These are phyloP conservation scores for Nadsonia fulvescens DNA, from an alignment of 805 yeast genomes.

Conservation along the genomic window DNA sequence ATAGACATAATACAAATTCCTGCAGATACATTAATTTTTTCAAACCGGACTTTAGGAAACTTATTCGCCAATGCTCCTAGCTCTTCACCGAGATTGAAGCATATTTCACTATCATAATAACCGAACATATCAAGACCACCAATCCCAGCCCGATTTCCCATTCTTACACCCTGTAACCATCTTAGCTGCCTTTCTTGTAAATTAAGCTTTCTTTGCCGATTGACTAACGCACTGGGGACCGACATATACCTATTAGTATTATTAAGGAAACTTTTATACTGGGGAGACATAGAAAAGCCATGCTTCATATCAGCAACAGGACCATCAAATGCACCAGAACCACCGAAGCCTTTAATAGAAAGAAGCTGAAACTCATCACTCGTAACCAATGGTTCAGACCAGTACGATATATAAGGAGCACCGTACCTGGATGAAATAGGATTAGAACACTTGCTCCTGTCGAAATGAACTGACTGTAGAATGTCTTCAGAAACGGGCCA, in stretches of 20 bases:
- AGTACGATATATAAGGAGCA: constrained; percentile 30
- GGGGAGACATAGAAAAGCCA: too few species aligned
- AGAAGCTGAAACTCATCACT: too few species aligned
- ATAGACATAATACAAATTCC: constrained; percentile 65
- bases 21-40: constrained; percentile 71
- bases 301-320: too few species aligned
- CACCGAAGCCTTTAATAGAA: constrained; percentile 7
- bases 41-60: constrained; percentile 74
- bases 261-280: too few species aligned
- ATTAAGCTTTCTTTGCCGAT: constrained; percentile 4
- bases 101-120: constrained; percentile 6
- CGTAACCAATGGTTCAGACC: too few species aligned
- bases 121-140: constrained; percentile 13
- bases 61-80: constrained; percentile 75
- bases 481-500: constrained; percentile 50
- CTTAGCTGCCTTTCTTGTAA: constrained; percentile 45
- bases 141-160: constrained; percentile 16
- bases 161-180: constrained; percentile 87
- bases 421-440: constrained; percentile 23
- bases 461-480: constrained; percentile 28
- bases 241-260: too few species aligned
- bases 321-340: too few species aligned
- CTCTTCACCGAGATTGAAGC: constrained; percentile 69
- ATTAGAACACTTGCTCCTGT: constrained; percentile 20
- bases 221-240: constrained; percentile 1